Evolutionary conservation across 768 basidiomycete genomes (phyloP).

Genomic region (Rhizopogon vinicolor): DNA sequence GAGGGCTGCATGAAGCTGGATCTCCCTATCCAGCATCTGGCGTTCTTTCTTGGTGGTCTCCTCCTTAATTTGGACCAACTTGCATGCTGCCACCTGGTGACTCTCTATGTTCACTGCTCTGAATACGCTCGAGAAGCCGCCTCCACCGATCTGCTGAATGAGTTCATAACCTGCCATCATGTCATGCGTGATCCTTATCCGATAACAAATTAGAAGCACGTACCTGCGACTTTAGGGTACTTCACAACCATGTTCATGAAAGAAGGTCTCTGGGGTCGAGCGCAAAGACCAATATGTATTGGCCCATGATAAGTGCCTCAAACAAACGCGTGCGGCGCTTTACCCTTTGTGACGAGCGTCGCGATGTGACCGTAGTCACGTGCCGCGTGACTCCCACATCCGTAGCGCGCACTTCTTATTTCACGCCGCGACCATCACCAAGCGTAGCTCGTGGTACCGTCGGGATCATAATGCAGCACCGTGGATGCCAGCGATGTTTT

Average conservation of each 20-base stretch:
- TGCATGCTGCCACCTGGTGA: constrained; percentile 80
- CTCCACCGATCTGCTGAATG: constrained; percentile 76
- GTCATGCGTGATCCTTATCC: neutral
- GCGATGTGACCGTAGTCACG: constrained; percentile 17
- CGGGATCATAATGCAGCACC: neutral
- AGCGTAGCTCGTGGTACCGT: neutral
- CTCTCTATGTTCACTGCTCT: constrained; percentile 68
- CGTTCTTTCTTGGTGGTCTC: constrained; percentile 63
- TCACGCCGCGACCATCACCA: no score
- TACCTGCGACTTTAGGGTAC: constrained; percentile 29
- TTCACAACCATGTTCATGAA: constrained; percentile 16
- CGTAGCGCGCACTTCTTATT: no score
- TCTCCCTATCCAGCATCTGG: constrained; percentile 87
- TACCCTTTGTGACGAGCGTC: constrained; percentile 19
- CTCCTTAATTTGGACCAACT: constrained; percentile 64
- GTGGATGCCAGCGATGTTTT: no score
- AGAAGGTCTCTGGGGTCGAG: neutral
- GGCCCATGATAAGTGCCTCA: constrained; percentile 7
- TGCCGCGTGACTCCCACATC: constrained; percentile 4
- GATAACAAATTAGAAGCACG: neutral
- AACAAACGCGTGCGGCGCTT: neutral
- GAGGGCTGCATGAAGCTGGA: constrained; percentile 78
- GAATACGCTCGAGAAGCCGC: constrained; percentile 88
- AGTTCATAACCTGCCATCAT: constrained; percentile 56
- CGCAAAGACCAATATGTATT: neutral